Evolutionary conservation across 139 green algal genomes (phyloP), one percentile per base, ranked within the genome.

Genomic region (Bryopsis sp.): DNA sequence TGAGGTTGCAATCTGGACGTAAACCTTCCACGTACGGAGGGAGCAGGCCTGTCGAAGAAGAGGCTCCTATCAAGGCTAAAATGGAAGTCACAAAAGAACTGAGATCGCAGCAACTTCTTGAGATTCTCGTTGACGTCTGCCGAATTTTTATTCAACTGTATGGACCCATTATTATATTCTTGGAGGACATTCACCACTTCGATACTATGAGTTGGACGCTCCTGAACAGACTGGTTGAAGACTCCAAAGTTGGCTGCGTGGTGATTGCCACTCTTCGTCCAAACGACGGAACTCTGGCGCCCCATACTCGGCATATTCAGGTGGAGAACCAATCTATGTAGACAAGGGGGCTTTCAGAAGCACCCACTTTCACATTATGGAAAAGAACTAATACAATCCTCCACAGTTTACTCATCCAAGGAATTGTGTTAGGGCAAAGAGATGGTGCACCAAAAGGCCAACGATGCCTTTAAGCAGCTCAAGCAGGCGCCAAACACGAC

Each of bases 171-270:
- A 34, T 63, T 34, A 19, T 63, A 7, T 7, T 63, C 26, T 7
- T 63, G 7, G 54, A 63, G 54, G n/a, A 63, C 54, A 63, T 63
- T n/a, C 54, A 63, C 7, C 54, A 63, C n/a, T 35, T 63, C 19
- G 54, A 63, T 19, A 63, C 54, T 19, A n/a, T 63, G 19, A 63
- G 54, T 19, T 63, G 54, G 54, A 29, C 7, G n/a, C 26, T 63
- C 7, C 19, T 29, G 15, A 63, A 63, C 54, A 35, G 7, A 34
- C 11, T 36, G 7, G 54, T 63, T 8, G 43, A 50, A 15, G 15
- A 50, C 15, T 26, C 15, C 11, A 50, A 50, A 11, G 11, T 26
- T 26, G 43, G 43, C 11, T 15, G 11, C 43, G 19, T 63, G 26
- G 7, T 63, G 24, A 19, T 63, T n/a, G 54, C n/a, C 24, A 63